phyloP scores from a whole-genome alignment of 306 rosid genomes.

The cucumber (Cucumis sativus) region DNA sequence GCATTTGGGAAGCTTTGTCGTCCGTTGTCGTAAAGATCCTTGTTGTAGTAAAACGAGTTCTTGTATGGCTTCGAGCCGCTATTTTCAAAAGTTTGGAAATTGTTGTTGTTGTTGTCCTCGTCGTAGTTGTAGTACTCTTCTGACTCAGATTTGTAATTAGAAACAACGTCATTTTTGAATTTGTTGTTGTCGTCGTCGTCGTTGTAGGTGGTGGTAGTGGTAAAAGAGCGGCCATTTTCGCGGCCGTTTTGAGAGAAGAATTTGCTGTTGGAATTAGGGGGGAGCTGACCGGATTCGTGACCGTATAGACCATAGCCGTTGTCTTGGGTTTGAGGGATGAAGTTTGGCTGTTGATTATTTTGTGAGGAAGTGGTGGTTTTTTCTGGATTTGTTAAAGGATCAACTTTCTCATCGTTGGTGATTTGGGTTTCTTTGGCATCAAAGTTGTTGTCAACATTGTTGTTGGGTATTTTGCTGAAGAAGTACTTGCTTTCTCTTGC shows the following conservation, averaged over 20 bases:
- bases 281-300: conserved; percentile 41
- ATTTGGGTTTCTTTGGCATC: conserved; percentile 23
- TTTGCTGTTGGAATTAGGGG: conserved; percentile 18
- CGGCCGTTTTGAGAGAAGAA: not conserved
- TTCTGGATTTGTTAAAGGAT: conserved; percentile 12
- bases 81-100: conserved; percentile 18
- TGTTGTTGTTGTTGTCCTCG: conserved; percentile 9
- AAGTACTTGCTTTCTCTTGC: conserved; percentile 60
- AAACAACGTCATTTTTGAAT: not conserved
- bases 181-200: conserved; percentile 1
- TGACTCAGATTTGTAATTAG: conserved; percentile 26
- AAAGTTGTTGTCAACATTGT: conserved; percentile 10
- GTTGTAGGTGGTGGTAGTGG: not conserved
- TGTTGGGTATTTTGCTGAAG: conserved; percentile 71
- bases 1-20: conserved; percentile 2
- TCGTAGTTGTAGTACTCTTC: conserved; percentile 14
- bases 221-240: not conserved
- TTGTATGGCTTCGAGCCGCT: not conserved
- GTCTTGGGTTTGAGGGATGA: conserved; percentile 45
- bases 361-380: not conserved
- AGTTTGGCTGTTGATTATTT: conserved; percentile 37
- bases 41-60: conserved; percentile 14
- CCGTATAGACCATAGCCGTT: conserved; percentile 76
- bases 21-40: conserved; percentile 1
- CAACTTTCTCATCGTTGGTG: conserved; percentile 23